Evolutionary conservation across 305 asterid genomes (phyloP).

Genomic region (Solanum hybrid): DNA sequence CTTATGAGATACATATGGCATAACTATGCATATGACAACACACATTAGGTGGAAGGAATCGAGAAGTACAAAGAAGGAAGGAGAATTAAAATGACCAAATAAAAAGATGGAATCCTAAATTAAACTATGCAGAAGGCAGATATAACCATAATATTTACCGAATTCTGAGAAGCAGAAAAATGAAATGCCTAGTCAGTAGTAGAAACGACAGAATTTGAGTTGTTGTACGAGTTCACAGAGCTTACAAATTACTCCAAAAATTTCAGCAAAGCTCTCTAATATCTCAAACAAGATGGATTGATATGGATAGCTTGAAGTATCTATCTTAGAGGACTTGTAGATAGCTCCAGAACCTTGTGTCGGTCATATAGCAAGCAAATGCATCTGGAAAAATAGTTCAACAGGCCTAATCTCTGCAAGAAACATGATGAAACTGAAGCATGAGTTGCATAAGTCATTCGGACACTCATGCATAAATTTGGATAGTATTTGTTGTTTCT

Average conservation of each 20-base stretch:
- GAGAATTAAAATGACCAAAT: background rate
- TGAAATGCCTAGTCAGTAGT: background rate
- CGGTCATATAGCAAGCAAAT: slow-evolving; percentile 40
- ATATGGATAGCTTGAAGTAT: slow-evolving; percentile 66
- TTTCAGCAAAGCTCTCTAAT: slow-evolving; percentile 61
- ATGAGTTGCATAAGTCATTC: background rate
- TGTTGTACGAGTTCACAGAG: background rate
- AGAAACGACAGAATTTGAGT: background rate
- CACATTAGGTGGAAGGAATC: background rate
- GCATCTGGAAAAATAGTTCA: slow-evolving; percentile 76
- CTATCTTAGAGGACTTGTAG: slow-evolving; percentile 36
- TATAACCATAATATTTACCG: background rate
- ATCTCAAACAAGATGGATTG: slow-evolving; percentile 80
- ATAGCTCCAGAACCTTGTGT: slow-evolving; percentile 11
- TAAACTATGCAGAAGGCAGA: background rate
- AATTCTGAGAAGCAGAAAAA: background rate
- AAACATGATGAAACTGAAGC: slow-evolving; percentile 5
- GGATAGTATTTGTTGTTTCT: background rate
- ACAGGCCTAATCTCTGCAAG: slow-evolving; percentile 62
- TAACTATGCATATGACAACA: background rate
- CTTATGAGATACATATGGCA: background rate
- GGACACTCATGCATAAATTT: background rate
- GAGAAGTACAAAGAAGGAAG: background rate
- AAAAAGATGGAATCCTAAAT: background rate
- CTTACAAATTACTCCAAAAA: background rate